These are phyloP conservation scores for Cyberlindnera meyerae DNA, from an alignment of 805 yeast species.

Conservation along the genomic window DNA sequence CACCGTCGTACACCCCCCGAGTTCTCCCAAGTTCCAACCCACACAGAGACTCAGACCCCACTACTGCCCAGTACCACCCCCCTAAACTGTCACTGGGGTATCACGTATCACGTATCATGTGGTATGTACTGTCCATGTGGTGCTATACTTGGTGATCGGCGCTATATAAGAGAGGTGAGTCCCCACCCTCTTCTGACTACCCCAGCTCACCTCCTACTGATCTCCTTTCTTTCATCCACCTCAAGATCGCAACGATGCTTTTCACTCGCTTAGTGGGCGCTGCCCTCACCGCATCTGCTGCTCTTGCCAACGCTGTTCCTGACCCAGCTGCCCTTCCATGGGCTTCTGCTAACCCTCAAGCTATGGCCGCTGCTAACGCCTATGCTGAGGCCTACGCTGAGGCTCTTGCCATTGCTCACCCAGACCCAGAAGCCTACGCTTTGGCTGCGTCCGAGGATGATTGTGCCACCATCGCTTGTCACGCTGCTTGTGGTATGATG, in stretches of 20 bases:
- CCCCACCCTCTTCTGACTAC: no score
- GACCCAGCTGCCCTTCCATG: conserved; percentile 11
- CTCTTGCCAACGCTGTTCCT: neutral
- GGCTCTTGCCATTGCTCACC: conserved; percentile 13
- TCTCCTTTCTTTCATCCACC: no score
- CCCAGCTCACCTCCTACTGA: no score
- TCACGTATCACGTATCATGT: no score
- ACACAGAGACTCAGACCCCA: no score
- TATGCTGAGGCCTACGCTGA: conserved; percentile 13
- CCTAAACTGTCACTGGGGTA: no score
- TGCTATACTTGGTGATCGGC: no score
- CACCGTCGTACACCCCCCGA: no score
- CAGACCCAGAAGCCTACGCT: conserved; percentile 24
- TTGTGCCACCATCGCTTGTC: conserved; percentile 28
- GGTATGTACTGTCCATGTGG: no score
- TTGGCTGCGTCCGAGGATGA: conserved; percentile 22
- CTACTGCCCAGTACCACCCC: no score
- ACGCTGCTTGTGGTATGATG: conserved; percentile 29
- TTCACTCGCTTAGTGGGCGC: conserved; percentile 3
- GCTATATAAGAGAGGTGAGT: no score
- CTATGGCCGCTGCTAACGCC: conserved; percentile 11
- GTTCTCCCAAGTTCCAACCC: no score
- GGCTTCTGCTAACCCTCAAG: conserved; percentile 14
- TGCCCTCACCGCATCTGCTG: conserved; percentile 1
- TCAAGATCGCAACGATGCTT: conserved; percentile 2